These are phyloP conservation scores for Grigorovia yakushimaensis DNA, from an alignment of 805 yeast species.

Conservation along the genomic window DNA sequence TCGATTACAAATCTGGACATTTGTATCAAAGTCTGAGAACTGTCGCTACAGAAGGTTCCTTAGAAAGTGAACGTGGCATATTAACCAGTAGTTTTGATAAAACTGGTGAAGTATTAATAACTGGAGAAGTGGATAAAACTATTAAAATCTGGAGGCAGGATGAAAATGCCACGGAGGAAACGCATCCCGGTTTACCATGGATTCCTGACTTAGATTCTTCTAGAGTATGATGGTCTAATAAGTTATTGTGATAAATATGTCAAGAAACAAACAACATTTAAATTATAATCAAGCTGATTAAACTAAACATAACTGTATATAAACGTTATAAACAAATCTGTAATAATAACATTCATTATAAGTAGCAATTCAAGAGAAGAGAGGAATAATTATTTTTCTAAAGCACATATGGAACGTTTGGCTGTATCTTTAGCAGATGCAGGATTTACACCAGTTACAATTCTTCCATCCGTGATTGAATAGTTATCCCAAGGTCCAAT, in stretches of 20 bases:
- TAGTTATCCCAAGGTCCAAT: slow-evolving; percentile 43
- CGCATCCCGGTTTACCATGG: slow-evolving; percentile 27
- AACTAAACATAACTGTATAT: neutral
- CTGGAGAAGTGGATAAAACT: slow-evolving; percentile 87
- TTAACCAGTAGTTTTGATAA: slow-evolving; percentile 64
- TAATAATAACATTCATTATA: neutral
- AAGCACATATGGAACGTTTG: slow-evolving; percentile 11
- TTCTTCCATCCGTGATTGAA: slow-evolving; percentile 43
- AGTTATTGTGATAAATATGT: too few species aligned
- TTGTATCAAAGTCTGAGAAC: slow-evolving; percentile 47
- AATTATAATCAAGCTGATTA: too few species aligned
- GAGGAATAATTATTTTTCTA: neutral
- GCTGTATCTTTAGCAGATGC: slow-evolving; percentile 46
- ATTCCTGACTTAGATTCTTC: slow-evolving; percentile 22
- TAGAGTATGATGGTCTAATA: slow-evolving; percentile 24
- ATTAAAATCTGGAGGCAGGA: slow-evolving; percentile 63
- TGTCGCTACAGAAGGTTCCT: slow-evolving; percentile 58
- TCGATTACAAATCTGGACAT: slow-evolving; percentile 66
- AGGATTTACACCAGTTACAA: slow-evolving; percentile 62
- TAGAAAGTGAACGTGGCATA: slow-evolving; percentile 57
- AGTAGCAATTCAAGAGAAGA: too few species aligned
- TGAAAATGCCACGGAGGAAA: slow-evolving; percentile 22
- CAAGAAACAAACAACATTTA: too few species aligned
- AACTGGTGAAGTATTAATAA: slow-evolving; percentile 70
- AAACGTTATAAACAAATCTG: neutral